Evolutionary conservation across 2,329 filamentous ascomycete genomes (phyloP).

Genomic region (Aspergillus udagawae): DNA sequence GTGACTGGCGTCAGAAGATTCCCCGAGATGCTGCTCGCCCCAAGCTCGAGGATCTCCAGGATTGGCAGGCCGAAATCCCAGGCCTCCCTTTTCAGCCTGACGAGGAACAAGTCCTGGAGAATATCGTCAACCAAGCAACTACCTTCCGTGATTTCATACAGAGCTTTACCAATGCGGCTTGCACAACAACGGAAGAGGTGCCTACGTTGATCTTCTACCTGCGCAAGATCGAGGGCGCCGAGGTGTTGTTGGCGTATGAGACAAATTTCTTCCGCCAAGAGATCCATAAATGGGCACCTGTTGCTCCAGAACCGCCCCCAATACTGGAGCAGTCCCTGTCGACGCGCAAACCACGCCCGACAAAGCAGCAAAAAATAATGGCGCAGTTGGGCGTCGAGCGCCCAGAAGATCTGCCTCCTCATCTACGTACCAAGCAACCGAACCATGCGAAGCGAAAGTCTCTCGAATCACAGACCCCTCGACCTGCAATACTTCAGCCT

Average conservation of each 20-base stretch:
- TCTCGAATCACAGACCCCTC: conserved; percentile 41
- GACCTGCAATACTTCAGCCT: conserved; percentile 27
- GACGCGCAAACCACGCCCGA: conserved; percentile 91
- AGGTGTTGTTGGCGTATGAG: conserved; percentile 84
- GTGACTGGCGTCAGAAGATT: conserved; percentile 95
- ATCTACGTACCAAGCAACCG: conserved; percentile 73
- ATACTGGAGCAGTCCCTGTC: conserved; percentile 83
- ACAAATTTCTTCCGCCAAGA: conserved; percentile 98
- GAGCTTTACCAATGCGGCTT: conserved; percentile 73
- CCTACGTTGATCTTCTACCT: conserved; percentile 91
- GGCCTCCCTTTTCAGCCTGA: conserved; percentile 89
- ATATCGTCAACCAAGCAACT: conserved; percentile 79
- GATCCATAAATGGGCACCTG: conserved; percentile 88
- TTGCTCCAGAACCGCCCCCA: conserved; percentile 80
- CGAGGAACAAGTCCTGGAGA: conserved; percentile 80
- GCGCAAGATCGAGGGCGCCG: conserved; percentile 93
- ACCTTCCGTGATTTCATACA: conserved; percentile 80
- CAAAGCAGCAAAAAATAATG: conserved; percentile 94
- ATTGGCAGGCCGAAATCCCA: conserved; percentile 79
- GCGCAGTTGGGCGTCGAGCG: conserved; percentile 83
- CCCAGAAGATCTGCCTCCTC: conserved; percentile 82
- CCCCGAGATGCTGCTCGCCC: conserved; percentile 92
- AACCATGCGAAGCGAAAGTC: conserved; percentile 67
- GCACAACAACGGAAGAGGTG: conserved; percentile 79
- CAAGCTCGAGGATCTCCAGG: conserved; percentile 83